Conservation (phyloP, 192 early-diverging fungal genomes). For the Coemansia sp. region DNA sequence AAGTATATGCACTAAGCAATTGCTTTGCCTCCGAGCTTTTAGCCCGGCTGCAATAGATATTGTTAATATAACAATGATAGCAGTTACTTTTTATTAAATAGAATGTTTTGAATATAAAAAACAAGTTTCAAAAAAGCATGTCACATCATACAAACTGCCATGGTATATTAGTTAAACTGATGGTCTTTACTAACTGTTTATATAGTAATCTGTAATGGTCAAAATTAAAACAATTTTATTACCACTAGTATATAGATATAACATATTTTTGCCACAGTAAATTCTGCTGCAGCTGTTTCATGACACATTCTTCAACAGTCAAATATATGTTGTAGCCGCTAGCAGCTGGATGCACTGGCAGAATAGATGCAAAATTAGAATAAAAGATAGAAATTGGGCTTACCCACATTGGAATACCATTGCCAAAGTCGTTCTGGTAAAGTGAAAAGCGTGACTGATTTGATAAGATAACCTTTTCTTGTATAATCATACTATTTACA, state of each 20-base stretch:
- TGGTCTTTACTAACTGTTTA: too few relatives aligned
- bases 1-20: too few relatives aligned
- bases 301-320: neutral
- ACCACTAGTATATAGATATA: neutral
- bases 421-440: conserved; percentile 29
- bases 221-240: too few relatives aligned
- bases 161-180: too few relatives aligned
- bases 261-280: conserved; percentile 10
- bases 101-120: too few relatives aligned
- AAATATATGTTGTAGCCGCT: conserved; percentile 9
- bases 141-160: too few relatives aligned
- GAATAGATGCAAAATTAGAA: conserved; percentile 18
- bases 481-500: conserved; percentile 3
- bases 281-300: conserved; percentile 5
- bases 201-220: too few relatives aligned
- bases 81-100: too few relatives aligned
- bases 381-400: conserved; percentile 15
- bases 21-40: too few relatives aligned
- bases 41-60: too few relatives aligned
- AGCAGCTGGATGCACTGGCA: conserved; percentile 8
- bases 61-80: too few relatives aligned
- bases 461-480: conserved; percentile 8
- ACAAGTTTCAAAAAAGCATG: too few relatives aligned
- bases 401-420: conserved; percentile 17
- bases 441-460: conserved; percentile 21